These are phyloP conservation scores for Colletotrichum theobromicola DNA, from an alignment of 2,329 filamentous ascomycete species.

Conservation along the genomic window DNA sequence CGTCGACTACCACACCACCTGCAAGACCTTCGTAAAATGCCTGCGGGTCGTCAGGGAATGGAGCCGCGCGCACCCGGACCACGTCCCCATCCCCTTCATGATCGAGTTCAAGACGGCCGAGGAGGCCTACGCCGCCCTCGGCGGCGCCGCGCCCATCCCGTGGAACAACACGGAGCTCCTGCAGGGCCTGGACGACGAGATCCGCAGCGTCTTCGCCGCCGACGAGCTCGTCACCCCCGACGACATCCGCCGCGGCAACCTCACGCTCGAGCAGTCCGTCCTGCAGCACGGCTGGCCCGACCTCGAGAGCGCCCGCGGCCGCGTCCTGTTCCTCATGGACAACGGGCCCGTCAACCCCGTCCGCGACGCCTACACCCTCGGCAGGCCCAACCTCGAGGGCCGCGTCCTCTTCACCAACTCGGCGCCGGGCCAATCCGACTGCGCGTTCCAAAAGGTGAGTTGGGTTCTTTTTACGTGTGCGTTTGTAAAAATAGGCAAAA, in stretches of 20 bases:
- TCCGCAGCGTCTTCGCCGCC: conserved; percentile 44
- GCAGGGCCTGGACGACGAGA: conserved; percentile 50
- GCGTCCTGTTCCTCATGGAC: conserved; percentile 56
- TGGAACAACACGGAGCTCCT: conserved; percentile 48
- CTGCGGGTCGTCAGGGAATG: conserved; percentile 47
- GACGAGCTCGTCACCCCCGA: conserved; percentile 51
- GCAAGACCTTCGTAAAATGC: conserved; percentile 50
- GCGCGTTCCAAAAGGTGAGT: conserved; percentile 49
- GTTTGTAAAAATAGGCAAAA: too few species aligned
- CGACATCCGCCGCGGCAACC: conserved; percentile 42
- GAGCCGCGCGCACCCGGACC: conserved; percentile 45
- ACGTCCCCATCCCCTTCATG: conserved; percentile 54
- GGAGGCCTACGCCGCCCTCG: conserved; percentile 18
- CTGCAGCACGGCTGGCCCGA: conserved; percentile 54
- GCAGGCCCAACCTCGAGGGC: conserved; percentile 40
- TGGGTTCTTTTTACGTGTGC: neutral
- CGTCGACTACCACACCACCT: conserved; percentile 48
- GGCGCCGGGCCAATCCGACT: conserved; percentile 46
- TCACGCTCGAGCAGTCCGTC: conserved; percentile 51
- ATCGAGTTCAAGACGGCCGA: conserved; percentile 51
- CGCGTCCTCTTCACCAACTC: conserved; percentile 55
- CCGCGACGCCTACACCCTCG: conserved; percentile 42
- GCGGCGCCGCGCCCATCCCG: conserved; percentile 41
- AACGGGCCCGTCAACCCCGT: conserved; percentile 46
- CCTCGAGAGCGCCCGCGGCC: conserved; percentile 46